Conservation (phyloP, 106 monocot genomes). For the Apostasia ramifera region DNA sequence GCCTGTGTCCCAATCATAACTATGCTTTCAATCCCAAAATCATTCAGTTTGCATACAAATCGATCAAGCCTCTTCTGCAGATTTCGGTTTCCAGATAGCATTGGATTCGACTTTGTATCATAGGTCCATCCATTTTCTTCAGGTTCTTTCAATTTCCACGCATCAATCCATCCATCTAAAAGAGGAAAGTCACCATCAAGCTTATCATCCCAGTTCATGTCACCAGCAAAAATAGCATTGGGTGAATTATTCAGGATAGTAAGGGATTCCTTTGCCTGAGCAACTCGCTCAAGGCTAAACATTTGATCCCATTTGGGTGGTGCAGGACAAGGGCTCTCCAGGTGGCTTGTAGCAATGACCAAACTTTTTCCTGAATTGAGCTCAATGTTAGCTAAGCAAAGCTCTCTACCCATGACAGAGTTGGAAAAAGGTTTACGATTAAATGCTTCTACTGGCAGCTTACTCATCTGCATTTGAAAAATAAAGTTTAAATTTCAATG, state of each 20-base stretch:
- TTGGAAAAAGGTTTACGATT: conserved; percentile 35
- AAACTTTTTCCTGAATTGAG: conserved; percentile 20
- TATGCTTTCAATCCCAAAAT: conserved; percentile 49
- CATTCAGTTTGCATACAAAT: conserved; percentile 48
- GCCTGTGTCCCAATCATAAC: conserved; percentile 81
- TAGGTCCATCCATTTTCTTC: conserved; percentile 62
- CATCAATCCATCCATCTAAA: conserved; percentile 48
- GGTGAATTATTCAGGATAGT: conserved; percentile 23
- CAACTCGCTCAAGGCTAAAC: conserved; percentile 47
- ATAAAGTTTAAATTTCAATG: not conserved
- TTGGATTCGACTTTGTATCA: conserved; percentile 55
- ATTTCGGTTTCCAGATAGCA: conserved; percentile 38
- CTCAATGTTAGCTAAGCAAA: conserved; percentile 41
- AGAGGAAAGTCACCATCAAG: conserved; percentile 54
- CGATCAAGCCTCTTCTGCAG: conserved; percentile 79
- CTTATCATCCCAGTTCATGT: conserved; percentile 86
- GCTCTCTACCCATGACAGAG: conserved; percentile 63
- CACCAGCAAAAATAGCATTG: conserved; percentile 56
- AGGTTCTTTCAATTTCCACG: conserved; percentile 35
- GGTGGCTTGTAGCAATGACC: conserved; percentile 52
- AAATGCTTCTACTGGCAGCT: conserved; percentile 45
- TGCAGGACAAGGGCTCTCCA: conserved; percentile 61
- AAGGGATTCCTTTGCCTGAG: conserved; percentile 49
- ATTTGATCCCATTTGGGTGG: conserved; percentile 64
- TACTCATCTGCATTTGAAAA: conserved; percentile 52